These are phyloP conservation scores for Globisporangium viniferum DNA, from an alignment of 352 stramenopile species.

Conservation along the genomic window DNA sequence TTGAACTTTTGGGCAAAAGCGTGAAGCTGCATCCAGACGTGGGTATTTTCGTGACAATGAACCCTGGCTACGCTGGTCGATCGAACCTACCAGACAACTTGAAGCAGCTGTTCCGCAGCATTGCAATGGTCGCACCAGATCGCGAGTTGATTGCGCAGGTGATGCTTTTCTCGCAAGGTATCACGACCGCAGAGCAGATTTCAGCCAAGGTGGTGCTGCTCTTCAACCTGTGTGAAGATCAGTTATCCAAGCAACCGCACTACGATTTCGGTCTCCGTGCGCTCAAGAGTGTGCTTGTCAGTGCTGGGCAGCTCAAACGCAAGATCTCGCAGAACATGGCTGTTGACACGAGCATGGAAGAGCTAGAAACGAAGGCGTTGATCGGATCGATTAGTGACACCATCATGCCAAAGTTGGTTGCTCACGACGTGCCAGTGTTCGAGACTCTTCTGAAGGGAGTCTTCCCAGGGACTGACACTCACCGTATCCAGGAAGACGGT, in stretches of 20 bases:
- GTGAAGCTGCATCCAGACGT: constrained; percentile 97
- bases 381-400: constrained; percentile 99
- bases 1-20: constrained; percentile 95
- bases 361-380: constrained; percentile 93
- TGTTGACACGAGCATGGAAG: constrained; percentile 40
- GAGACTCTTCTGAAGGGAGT: constrained; percentile 95
- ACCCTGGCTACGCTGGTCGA: constrained; percentile 98
- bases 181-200: constrained; percentile 97
- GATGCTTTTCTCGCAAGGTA: constrained; percentile 99
- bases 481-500: constrained; percentile 83
- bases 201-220: constrained; percentile 97
- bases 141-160: constrained; percentile 99
- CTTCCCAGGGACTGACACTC: constrained; percentile 92
- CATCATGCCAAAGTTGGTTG: constrained; percentile 98
- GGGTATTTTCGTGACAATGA: constrained; percentile 99
- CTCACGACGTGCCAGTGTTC: constrained; percentile 97
- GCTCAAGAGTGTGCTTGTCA: constrained; percentile 98
- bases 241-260: constrained; percentile 98
- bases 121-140: constrained; percentile 99
- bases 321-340: constrained; percentile 66
- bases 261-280: constrained; percentile 99
- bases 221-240: constrained; percentile 97
- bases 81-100: constrained; percentile 98
- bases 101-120: constrained; percentile 99
- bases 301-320: constrained; percentile 97